Evolutionary conservation across 2,329 filamentous ascomycete species (phyloP), one percentile per base, ranked within the genome.

Genomic region (Stenocarpella maydis): DNA sequence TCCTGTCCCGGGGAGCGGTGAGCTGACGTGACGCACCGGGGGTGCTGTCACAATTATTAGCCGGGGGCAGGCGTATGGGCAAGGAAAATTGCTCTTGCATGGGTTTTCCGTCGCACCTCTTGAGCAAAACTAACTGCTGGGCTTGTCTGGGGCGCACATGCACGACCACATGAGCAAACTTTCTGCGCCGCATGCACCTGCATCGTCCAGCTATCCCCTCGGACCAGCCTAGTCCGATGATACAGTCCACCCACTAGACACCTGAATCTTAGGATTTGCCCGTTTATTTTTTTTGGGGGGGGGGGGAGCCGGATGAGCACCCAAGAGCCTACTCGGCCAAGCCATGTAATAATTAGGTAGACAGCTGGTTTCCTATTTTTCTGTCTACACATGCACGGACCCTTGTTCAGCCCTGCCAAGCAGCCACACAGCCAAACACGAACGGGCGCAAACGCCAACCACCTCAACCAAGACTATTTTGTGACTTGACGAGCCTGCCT

Each of bases 211-310:
- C 8, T 17, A 21, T 4, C 15, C 19, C 12, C 6, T 19, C 24
- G 10, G 58, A 47, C 58, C 58, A 61, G 58, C 58, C 58, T 43
- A 17, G 28, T 63, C 58, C 58, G 58, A 63, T 63, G 58, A 63
- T 63, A 1, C 43, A 26, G 43, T 6, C 58, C 58, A 63, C 58
- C 58, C 41, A 34, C 58, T 19, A 37, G 41, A n/a, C 58, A 47
- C 26, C 58, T 31, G 24, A 17, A 34, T 1, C 14, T 14, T n/a
- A 28, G 43, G n/a, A 63, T 12, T 49, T 24, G n/a, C 26, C 43
- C 49, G 7, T 37, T 37, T 12, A 2, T 12, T 37, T 37, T 47
- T 24, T 31, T 2, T 14, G 58, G 4, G 2, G n/a, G 6, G n/a
- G 31, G 31, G 31, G 31, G 31, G 31, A 9, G 58, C 58, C 58